Conservation (phyloP, 495 filamentous ascomycete species). For the Usnea hakonensis region DNA sequence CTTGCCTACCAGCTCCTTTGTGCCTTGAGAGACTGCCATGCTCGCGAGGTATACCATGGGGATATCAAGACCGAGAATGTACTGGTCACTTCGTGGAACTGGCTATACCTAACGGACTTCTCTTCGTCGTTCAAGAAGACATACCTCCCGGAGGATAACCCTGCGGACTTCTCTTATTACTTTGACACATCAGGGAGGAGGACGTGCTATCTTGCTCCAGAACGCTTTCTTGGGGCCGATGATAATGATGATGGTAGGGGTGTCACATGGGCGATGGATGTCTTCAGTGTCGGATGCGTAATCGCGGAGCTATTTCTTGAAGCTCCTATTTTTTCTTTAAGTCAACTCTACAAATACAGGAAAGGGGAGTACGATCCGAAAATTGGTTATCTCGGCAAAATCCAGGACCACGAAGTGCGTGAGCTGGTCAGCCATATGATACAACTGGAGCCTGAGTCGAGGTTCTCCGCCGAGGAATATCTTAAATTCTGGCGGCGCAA, state of each 20-base stretch:
- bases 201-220: slow-evolving; percentile 95
- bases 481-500: slow-evolving; percentile 85
- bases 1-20: slow-evolving; percentile 93
- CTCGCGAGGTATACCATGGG: slow-evolving; percentile 85
- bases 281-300: slow-evolving; percentile 95
- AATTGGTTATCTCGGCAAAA: slow-evolving; percentile 69
- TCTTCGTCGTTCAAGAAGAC: slow-evolving; percentile 93
- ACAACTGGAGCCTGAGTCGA: slow-evolving; percentile 77
- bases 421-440: slow-evolving; percentile 94
- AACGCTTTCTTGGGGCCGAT: slow-evolving; percentile 71
- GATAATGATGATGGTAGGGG: slow-evolving; percentile 54
- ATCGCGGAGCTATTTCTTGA: slow-evolving; percentile 98
- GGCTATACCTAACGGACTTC: slow-evolving; percentile 96
- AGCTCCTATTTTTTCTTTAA: slow-evolving; percentile 82
- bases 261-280: slow-evolving; percentile 94
- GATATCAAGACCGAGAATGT: slow-evolving; percentile 98
- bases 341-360: slow-evolving; percentile 89
- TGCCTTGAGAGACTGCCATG: slow-evolving; percentile 85
- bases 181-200: slow-evolving; percentile 88
- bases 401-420: slow-evolving; percentile 79
- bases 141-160: slow-evolving; percentile 92
- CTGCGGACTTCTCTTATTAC: slow-evolving; percentile 93
- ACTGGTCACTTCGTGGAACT: slow-evolving; percentile 98
- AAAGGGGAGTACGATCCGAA: slow-evolving; percentile 86
- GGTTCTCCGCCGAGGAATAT: slow-evolving; percentile 92